phyloP scores from a whole-genome alignment of 345 rosid genomes.

The Aegle marmelos region DNA sequence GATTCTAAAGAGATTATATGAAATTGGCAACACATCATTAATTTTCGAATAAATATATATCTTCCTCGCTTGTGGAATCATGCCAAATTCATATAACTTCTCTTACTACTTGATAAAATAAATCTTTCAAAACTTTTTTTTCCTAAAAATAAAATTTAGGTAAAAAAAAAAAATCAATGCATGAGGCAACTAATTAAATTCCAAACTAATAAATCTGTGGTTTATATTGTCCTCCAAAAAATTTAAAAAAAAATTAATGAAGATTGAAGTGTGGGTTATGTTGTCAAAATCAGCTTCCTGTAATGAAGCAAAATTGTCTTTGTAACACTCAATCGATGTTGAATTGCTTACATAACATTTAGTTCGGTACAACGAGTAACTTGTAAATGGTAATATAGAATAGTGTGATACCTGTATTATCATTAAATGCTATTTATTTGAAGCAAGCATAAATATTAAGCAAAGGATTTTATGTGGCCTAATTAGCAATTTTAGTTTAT shows the following conservation, averaged over 20 bases:
- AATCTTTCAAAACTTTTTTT: not conserved
- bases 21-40: not conserved
- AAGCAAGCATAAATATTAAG: not conserved
- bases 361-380: no score
- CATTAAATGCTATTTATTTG: not conserved
- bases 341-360: no score
- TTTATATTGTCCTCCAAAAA: not conserved
- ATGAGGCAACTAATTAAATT: not conserved
- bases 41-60: not conserved
- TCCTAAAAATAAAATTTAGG: not conserved
- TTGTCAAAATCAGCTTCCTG: no score
- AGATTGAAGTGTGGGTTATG: no score
- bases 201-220: not conserved
- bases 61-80: not conserved
- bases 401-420: no score
- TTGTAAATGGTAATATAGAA: no score
- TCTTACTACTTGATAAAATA: not conserved
- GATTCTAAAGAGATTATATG: not conserved
- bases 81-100: not conserved
- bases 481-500: not conserved
- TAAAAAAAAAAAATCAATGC: not conserved
- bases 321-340: no score
- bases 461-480: not conserved
- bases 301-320: no score
- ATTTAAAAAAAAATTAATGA: no score